Conservation (phyloP, 2,329 filamentous ascomycete genomes). For the Microcyclospora pomicola region DNA sequence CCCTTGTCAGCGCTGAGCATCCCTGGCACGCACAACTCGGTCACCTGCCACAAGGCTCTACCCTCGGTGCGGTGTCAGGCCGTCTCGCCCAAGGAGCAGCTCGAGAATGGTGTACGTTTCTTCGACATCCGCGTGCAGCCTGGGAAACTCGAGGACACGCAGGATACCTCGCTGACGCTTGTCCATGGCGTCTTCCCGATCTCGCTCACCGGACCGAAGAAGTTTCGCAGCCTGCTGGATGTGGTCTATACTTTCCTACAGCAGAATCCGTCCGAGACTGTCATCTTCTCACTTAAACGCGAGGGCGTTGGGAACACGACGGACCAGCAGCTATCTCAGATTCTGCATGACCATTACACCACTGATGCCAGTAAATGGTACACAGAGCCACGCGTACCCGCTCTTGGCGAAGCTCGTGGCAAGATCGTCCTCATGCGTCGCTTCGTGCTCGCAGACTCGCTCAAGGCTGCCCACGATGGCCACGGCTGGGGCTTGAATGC, state of each 20-base stretch:
- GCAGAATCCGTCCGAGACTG: slow-evolving; percentile 61
- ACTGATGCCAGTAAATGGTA: slow-evolving; percentile 52
- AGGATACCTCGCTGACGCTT: slow-evolving; percentile 52
- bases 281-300: slow-evolving; percentile 80
- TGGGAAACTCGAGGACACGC: slow-evolving; percentile 40
- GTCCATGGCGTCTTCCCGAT: slow-evolving; percentile 88
- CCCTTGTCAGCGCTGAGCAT: slow-evolving; percentile 73
- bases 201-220: slow-evolving; percentile 66
- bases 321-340: slow-evolving; percentile 62
- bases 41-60: slow-evolving; percentile 69
- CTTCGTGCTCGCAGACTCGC: slow-evolving; percentile 46
- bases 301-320: slow-evolving; percentile 72
- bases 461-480: slow-evolving; percentile 39
- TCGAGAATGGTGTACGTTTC: slow-evolving; percentile 84
- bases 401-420: slow-evolving; percentile 63
- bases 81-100: slow-evolving; percentile 60
- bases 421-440: slow-evolving; percentile 75
- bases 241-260: slow-evolving; percentile 58
- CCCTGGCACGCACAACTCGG: slow-evolving; percentile 90
- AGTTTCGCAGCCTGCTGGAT: slow-evolving; percentile 60
- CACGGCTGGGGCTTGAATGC: slow-evolving; percentile 46
- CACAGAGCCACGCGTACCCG: slow-evolving; percentile 62
- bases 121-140: slow-evolving; percentile 78
- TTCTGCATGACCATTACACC: slow-evolving; percentile 61
- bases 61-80: slow-evolving; percentile 91